Conservation (phyloP, 2,329 filamentous ascomycete genomes). For the Pezicula neosporulosa region DNA sequence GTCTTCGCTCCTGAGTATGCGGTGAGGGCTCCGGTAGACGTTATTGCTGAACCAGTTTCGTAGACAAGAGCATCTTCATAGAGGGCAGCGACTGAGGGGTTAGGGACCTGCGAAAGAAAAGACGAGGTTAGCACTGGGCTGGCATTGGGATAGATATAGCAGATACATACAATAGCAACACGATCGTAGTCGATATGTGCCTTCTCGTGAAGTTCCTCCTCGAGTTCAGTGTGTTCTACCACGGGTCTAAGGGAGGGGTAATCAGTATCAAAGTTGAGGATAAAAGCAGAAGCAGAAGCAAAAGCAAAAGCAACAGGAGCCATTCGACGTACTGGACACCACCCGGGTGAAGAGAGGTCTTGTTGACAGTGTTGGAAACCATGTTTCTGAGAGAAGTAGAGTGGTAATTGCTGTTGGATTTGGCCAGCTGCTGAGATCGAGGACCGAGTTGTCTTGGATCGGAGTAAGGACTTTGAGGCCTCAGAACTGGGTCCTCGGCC, state of each 20-base stretch:
- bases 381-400: conserved; percentile 26
- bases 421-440: conserved; percentile 10
- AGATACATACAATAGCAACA: conserved; percentile 83
- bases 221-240: conserved; percentile 90
- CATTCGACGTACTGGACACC: conserved; percentile 24
- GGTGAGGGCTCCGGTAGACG: conserved; percentile 88
- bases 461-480: conserved; percentile 22
- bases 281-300: neutral
- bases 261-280: conserved; percentile 4
- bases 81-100: conserved; percentile 82
- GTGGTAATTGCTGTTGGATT: conserved; percentile 21
- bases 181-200: conserved; percentile 99
- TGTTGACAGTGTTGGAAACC: conserved; percentile 26
- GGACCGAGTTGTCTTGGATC: conserved; percentile 22
- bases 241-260: conserved; percentile 56
- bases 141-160: conserved; percentile 1
- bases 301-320: neutral
- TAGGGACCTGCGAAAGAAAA: conserved; percentile 57
- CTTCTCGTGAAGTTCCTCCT: conserved; percentile 95
- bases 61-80: conserved; percentile 99
- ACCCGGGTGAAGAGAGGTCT: conserved; percentile 26
- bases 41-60: conserved; percentile 96
- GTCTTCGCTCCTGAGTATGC: conserved; percentile 99
- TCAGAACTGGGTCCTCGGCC: conserved; percentile 3
- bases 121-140: neutral